Evolutionary conservation across 2,329 filamentous ascomycete genomes (phyloP), one percentile per base, ranked within the genome.

Genomic region (Colletotrichum truncatum): DNA sequence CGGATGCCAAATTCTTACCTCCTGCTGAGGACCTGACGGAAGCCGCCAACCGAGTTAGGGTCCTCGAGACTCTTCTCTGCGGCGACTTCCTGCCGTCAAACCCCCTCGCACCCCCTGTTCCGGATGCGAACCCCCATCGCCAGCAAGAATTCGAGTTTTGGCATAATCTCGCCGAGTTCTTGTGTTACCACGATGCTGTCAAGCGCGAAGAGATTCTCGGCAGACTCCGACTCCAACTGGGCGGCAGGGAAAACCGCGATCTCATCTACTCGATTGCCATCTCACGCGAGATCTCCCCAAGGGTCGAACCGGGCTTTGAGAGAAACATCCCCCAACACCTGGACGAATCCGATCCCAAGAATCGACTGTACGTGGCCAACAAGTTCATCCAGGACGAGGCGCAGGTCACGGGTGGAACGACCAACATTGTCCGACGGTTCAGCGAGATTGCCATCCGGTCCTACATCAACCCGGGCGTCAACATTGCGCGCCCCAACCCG

Each of bases 191-290:
- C 67, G 88, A 92, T 64, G 69, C 74, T 72, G 63, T 80, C 79
- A 63, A 87, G 84, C 87, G 93, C 34, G 90, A 94, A 56, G 85
- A 89, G 25, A 86, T 88, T 2, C 81, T 97, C 28, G 78, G 77
- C 4, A 84, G 85, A 54, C 87, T 93, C 76, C 89, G 93, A 30
- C 85, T 85, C 60, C 83, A 95, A 21, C 84, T 97, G 11, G 91
- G 93, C 70, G 91, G 91, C 49, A 87, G 91, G 23, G 94, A 98
- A 79, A 96, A 95, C 72, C 89, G 94, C 56, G 94, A 98, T 75
- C 91, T 97, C 16, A 87, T 98, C 61, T 97, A 97, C 78, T 96
- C 93, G 0, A 91, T 97, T 69, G 93, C 92, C 8, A 88, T 97
- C 59, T 89, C 92, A 14, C 89, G 93, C 25, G 89, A 94, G 67